These are phyloP conservation scores for Aspergillus saccharolyticus DNA, from an alignment of 495 filamentous ascomycete genomes.

Conservation along the genomic window DNA sequence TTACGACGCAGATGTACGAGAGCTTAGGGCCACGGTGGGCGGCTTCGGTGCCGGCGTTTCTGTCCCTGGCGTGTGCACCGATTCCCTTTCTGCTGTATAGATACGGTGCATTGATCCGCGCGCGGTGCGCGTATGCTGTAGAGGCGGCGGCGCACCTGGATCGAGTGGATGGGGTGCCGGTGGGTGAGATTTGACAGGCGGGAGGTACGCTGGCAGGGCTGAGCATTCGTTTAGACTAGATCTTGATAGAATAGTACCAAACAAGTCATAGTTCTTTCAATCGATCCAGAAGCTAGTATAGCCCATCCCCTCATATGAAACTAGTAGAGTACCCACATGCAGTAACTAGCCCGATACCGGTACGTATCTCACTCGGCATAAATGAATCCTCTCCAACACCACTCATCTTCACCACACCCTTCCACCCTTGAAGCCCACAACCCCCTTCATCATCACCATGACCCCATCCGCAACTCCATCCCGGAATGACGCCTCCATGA, in stretches of 20 bases:
- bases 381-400: too few species aligned
- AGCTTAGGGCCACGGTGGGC: not conserved
- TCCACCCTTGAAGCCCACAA: not conserved
- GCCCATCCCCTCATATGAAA: too few species aligned
- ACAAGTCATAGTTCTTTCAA: too few species aligned
- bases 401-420: too few species aligned
- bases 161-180: not conserved
- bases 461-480: not conserved
- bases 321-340: too few species aligned
- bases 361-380: too few species aligned
- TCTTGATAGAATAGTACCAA: too few species aligned
- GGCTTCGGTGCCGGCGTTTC: not conserved
- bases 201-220: not conserved
- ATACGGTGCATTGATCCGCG: not conserved
- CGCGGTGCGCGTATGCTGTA: not conserved
- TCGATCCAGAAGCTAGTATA: too few species aligned
- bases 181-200: not conserved
- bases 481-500: not conserved
- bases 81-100: not conserved
- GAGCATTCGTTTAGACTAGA: too few species aligned
- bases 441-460: not conserved
- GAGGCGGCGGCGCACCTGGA: not conserved
- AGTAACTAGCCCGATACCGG: too few species aligned
- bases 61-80: not conserved
- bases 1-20: not conserved